phyloP scores from a whole-genome alignment of 2,329 filamentous ascomycete genomes.

The Raffaelea albimanens region DNA sequence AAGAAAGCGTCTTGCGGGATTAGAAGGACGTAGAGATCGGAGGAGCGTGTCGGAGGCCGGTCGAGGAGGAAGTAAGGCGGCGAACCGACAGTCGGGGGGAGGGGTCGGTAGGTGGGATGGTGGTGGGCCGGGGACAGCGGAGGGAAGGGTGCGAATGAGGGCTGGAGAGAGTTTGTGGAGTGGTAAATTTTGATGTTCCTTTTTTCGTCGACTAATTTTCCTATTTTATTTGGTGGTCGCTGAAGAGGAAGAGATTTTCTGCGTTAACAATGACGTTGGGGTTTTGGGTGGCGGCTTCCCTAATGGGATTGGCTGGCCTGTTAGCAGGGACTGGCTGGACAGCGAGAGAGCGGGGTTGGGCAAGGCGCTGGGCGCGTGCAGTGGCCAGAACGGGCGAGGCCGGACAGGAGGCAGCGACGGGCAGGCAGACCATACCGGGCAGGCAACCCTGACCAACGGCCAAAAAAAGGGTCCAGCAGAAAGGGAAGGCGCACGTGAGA shows the following conservation, averaged over 20 bases:
- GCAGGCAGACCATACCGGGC: too few relatives aligned
- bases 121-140: conserved; percentile 10
- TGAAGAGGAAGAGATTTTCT: conserved; percentile 9
- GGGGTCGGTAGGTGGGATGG: not conserved
- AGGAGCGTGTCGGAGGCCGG: not conserved
- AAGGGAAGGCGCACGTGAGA: too few relatives aligned
- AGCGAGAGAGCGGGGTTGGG: conserved; percentile 11
- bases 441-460: too few relatives aligned
- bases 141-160: conserved; percentile 7
- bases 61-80: not conserved
- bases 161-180: conserved; percentile 4
- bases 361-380: not conserved
- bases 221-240: conserved; percentile 5
- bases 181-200: conserved; percentile 4
- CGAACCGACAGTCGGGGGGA: not conserved
- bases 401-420: too few relatives aligned
- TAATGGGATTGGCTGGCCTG: conserved; percentile 5
- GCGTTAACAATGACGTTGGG: conserved; percentile 13
- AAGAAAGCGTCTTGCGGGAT: conserved; percentile 1
- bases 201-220: conserved; percentile 6
- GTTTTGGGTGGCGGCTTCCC: conserved; percentile 2
- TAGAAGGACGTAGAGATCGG: not conserved
- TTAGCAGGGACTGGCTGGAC: conserved; percentile 7
- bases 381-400: too few relatives aligned
- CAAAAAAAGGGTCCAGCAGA: too few relatives aligned